A percentile compares a stretch with the other conserved stretches of the same genome.
Conservation (phyloP, 169 alveolate species). For the Ichthyophthirius multifiliis region DNA sequence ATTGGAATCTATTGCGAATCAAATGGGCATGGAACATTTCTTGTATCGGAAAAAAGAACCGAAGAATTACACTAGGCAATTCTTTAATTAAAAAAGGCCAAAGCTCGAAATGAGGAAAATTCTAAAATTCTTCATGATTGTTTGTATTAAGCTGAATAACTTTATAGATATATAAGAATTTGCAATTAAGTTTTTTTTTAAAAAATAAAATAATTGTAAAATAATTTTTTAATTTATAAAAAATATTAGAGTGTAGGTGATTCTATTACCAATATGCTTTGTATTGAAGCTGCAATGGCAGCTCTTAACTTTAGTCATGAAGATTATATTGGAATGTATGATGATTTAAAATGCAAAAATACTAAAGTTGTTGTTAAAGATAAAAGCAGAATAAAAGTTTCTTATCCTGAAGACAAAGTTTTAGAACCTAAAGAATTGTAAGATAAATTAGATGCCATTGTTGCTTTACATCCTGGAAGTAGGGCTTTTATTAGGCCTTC, state of each 20-base stretch:
- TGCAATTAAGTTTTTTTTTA: slow-evolving; percentile 15
- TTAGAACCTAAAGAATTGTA: slow-evolving; percentile 74
- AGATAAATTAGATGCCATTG: slow-evolving; percentile 61
- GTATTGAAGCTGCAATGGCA: slow-evolving; percentile 70
- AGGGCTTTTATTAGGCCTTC: slow-evolving; percentile 87
- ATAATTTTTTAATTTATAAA: slow-evolving; percentile 14
- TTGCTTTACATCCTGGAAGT: slow-evolving; percentile 41
- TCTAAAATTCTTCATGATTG: not conserved
- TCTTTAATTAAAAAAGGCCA: not conserved
- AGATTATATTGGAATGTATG: slow-evolving; percentile 67
- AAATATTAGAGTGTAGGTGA: slow-evolving; percentile 87
- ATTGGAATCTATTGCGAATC: slow-evolving; percentile 90
- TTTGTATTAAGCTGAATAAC: slow-evolving; percentile 48
- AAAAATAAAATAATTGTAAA: not conserved
- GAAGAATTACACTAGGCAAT: slow-evolving; percentile 28
- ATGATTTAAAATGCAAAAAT: slow-evolving; percentile 49
- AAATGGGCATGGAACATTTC: slow-evolving; percentile 92
- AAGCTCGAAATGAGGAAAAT: not conserved
- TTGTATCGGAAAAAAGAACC: slow-evolving; percentile 50
- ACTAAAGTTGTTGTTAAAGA: slow-evolving; percentile 43
- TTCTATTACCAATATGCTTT: slow-evolving; percentile 81
- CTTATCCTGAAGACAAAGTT: slow-evolving; percentile 44
- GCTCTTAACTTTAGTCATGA: slow-evolving; percentile 50
- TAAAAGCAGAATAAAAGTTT: slow-evolving; percentile 33
- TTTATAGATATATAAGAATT: slow-evolving; percentile 45